A percentile compares a stretch with the other conserved stretches of the same genome.
phyloP scores from a whole-genome alignment of 2,329 filamentous ascomycete species.

The Raffaelea ambrosiae region DNA sequence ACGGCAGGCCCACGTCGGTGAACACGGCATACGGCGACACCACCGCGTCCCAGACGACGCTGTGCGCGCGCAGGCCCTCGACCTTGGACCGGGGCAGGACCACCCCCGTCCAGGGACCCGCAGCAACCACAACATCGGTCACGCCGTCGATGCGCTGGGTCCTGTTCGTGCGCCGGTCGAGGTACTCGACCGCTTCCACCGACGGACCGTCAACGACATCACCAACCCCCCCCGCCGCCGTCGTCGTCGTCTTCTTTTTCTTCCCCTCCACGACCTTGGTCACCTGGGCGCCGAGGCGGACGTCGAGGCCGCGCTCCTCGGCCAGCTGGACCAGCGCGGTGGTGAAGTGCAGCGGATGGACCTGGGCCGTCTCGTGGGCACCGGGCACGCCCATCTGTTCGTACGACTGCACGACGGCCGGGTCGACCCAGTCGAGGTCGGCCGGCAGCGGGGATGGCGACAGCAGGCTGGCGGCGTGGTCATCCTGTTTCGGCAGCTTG shows the following conservation, averaged over 20 bases:
- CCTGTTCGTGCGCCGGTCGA: constrained; percentile 35
- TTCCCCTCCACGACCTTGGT: constrained; percentile 49
- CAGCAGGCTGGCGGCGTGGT: constrained; percentile 35
- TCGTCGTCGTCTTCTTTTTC: background rate
- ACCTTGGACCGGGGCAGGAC: constrained; percentile 51
- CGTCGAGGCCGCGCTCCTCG: constrained; percentile 55
- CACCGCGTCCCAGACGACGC: constrained; percentile 54
- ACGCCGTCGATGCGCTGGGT: constrained; percentile 30
- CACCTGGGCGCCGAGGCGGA: constrained; percentile 59
- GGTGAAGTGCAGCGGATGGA: constrained; percentile 88
- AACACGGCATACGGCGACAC: constrained; percentile 74
- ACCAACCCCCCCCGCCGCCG: constrained; percentile 13
- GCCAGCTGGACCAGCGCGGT: constrained; percentile 74
- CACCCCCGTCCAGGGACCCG: constrained; percentile 55
- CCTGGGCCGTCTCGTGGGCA: constrained; percentile 76
- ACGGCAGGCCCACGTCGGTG: constrained; percentile 71
- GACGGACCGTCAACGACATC: background rate
- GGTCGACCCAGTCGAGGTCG: constrained; percentile 79
- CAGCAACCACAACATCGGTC: constrained; percentile 46
- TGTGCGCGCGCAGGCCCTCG: constrained; percentile 53
- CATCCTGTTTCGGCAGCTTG: constrained; percentile 53
- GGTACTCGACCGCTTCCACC: constrained; percentile 53
- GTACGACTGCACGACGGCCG: constrained; percentile 58
- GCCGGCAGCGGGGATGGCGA: constrained; percentile 56
- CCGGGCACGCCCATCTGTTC: constrained; percentile 68